These are phyloP conservation scores for Gossypioides kirkii DNA, from an alignment of 345 rosid genomes.

Conservation along the genomic window DNA sequence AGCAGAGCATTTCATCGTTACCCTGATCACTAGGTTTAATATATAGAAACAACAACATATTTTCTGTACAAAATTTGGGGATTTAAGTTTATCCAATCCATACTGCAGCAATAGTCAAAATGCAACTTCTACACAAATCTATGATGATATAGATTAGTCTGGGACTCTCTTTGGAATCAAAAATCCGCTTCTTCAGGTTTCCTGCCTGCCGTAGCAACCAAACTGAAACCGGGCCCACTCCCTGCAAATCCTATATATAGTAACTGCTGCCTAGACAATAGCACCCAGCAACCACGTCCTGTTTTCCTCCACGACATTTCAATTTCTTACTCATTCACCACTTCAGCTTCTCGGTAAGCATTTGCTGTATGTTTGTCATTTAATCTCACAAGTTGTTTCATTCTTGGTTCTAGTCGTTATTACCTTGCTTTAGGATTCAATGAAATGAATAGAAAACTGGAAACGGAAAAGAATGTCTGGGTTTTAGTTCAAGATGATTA, in stretches of 20 bases:
- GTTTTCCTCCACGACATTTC: not conserved
- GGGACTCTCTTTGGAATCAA: not conserved
- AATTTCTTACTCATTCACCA: not conserved
- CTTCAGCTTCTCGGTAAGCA: constrained; percentile 2
- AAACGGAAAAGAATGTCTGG: not conserved
- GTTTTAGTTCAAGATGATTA: not conserved
- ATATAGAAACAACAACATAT: no score
- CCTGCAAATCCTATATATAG: not conserved
- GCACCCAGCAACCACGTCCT: not conserved
- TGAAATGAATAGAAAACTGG: not conserved
- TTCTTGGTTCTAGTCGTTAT: not conserved
- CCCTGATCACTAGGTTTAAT: no score
- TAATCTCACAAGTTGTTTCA: no score
- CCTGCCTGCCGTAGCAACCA: not conserved
- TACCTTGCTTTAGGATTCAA: not conserved
- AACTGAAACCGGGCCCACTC: not conserved
- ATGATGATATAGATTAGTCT: not conserved
- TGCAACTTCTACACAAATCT: no score
- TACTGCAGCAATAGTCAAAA: no score
- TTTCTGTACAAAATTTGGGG: no score
- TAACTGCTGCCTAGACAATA: not conserved
- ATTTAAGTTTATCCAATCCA: no score
- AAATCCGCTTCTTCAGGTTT: not conserved
- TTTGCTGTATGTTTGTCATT: not conserved
- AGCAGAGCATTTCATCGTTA: no score